Percentiles rank a stretch among this genome's conserved stretches.
Evolutionary conservation across 1,284 basidiomycete species (phyloP).

Genomic region (Papiliotrema terrestris): DNA sequence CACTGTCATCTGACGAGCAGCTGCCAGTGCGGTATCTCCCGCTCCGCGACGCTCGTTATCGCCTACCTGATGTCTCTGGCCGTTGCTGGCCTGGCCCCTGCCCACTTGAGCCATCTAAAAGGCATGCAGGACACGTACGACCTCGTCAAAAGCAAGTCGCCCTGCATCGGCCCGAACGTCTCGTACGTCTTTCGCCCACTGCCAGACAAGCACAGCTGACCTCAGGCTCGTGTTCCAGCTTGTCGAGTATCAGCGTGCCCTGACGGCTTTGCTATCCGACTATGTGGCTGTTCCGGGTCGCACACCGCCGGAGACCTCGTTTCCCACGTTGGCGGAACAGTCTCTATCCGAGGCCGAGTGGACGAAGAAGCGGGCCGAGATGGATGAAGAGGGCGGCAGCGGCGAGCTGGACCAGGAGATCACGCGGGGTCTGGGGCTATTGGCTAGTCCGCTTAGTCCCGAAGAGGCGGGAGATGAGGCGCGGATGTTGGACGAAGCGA

Average conservation of each 20-base stretch:
- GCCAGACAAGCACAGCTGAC: background rate
- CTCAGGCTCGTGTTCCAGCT: slow-evolving; percentile 90
- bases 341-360: slow-evolving; percentile 74
- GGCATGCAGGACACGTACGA: slow-evolving; percentile 91
- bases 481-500: slow-evolving; percentile 33
- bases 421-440: slow-evolving; percentile 57
- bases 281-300: slow-evolving; percentile 22
- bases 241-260: slow-evolving; percentile 82
- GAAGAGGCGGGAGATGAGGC: slow-evolving; percentile 34
- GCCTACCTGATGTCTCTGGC: slow-evolving; percentile 94
- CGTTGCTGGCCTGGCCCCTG: slow-evolving; percentile 62
- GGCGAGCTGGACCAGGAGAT: slow-evolving; percentile 66
- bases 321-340: slow-evolving; percentile 53
- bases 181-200: slow-evolving; percentile 61
- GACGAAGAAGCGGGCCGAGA: slow-evolving; percentile 64
- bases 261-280: slow-evolving; percentile 59
- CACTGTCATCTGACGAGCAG: slow-evolving; percentile 49
- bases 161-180: slow-evolving; percentile 91
- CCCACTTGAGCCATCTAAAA: slow-evolving; percentile 64
- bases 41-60: slow-evolving; percentile 88
- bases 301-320: slow-evolving; percentile 24
- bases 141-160: slow-evolving; percentile 83
- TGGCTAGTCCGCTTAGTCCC: slow-evolving; percentile 8
- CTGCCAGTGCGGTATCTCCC: slow-evolving; percentile 94
- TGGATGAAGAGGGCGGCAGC: slow-evolving; percentile 66